These are phyloP conservation scores for Pseudogymnoascus pannorum DNA, from an alignment of 2,329 filamentous ascomycete genomes.

Conservation along the genomic window DNA sequence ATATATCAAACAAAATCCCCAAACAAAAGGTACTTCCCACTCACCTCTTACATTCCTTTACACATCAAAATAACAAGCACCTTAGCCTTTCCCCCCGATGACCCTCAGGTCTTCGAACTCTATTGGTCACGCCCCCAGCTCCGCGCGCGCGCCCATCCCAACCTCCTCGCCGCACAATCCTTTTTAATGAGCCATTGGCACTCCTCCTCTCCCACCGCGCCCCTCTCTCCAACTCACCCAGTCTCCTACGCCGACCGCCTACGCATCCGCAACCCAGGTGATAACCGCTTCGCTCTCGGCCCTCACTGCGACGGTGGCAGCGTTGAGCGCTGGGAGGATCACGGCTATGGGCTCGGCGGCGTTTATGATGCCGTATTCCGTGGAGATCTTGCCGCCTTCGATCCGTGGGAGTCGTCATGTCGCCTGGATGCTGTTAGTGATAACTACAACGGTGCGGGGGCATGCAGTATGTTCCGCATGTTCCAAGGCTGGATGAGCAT, in stretches of 20 bases:
- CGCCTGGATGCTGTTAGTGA: conserved; percentile 64
- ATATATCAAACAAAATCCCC: conserved; percentile 58
- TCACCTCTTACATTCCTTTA: background rate
- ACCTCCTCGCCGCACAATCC: conserved; percentile 52
- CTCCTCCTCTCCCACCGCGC: conserved; percentile 28
- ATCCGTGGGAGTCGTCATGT: conserved; percentile 71
- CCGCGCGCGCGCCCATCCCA: conserved; percentile 58
- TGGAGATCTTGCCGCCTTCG: conserved; percentile 73
- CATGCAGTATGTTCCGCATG: conserved; percentile 78
- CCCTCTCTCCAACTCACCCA: conserved; percentile 47
- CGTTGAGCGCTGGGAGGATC: conserved; percentile 65
- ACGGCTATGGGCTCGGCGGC: conserved; percentile 56
- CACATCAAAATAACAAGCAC: background rate
- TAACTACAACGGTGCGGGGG: conserved; percentile 72
- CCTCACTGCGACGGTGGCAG: conserved; percentile 69
- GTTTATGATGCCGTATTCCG: conserved; percentile 69
- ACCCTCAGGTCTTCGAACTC: conserved; percentile 66
- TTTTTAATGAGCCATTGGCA: conserved; percentile 58
- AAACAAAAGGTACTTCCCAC: conserved; percentile 36
- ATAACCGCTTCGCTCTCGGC: conserved; percentile 62
- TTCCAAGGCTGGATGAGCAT: conserved; percentile 87
- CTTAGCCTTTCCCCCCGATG: conserved; percentile 54
- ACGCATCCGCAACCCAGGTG: conserved; percentile 63
- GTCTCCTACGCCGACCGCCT: conserved; percentile 60
- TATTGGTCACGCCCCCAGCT: conserved; percentile 69